Conservation (phyloP, 495 filamentous ascomycete species). For the Penicillium parvum region DNA sequence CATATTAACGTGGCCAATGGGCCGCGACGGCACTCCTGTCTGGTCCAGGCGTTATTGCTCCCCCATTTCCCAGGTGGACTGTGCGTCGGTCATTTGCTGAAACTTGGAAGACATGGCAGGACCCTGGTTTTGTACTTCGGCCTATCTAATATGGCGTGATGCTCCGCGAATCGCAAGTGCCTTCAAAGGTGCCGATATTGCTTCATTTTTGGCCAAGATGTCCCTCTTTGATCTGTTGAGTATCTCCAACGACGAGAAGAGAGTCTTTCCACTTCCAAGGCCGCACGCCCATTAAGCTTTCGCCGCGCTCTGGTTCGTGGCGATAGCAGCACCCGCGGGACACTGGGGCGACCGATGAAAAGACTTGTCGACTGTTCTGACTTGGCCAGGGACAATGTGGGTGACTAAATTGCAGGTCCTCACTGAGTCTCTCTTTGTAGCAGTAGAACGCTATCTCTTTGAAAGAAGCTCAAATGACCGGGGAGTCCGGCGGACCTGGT, state of each 20-base stretch:
- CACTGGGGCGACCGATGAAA: not conserved
- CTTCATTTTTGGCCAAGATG: not conserved
- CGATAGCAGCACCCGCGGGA: constrained; percentile 3
- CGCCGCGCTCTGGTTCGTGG: not conserved
- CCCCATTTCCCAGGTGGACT: not conserved
- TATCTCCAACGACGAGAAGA: no score
- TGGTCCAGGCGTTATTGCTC: constrained; percentile 1
- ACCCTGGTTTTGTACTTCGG: not conserved
- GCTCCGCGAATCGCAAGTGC: not conserved
- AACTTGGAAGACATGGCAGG: not conserved
- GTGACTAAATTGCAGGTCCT: no score
- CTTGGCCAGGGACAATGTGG: not conserved
- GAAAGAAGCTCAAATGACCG: no score
- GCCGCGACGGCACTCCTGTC: constrained; percentile 1
- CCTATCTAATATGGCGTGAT: not conserved
- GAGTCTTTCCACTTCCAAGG: not conserved
- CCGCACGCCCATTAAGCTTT: not conserved
- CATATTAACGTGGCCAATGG: constrained; percentile 15
- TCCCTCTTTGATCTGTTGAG: no score
- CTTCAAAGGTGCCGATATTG: constrained; percentile 1
- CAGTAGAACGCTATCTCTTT: no score
- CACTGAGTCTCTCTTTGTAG: no score
- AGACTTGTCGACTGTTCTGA: not conserved
- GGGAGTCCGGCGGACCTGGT: no score
- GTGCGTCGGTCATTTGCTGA: not conserved